phyloP scores from a whole-genome alignment of 257 asterid genomes.

The Mitragyna speciosa region DNA sequence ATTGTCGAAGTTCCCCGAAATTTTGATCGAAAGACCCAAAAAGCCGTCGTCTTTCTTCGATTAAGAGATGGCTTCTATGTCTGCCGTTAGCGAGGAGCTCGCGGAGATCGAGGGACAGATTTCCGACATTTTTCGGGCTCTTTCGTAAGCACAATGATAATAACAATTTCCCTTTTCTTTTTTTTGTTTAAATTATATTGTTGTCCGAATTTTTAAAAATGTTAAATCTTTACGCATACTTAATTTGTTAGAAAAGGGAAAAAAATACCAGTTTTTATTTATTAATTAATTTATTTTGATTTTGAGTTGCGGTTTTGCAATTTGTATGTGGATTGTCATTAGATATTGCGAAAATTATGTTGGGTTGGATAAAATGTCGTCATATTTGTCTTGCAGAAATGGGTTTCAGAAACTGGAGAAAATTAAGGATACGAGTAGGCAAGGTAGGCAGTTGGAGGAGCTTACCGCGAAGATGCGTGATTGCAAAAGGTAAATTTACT shows the following conservation, averaged over 20 bases:
- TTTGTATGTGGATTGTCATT: background rate
- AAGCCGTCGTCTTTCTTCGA: background rate
- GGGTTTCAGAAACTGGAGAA: constrained; percentile 98
- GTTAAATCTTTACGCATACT: too few species aligned
- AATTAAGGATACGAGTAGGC: constrained; percentile 85
- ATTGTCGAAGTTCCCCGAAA: constrained; percentile 17
- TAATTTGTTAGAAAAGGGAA: background rate
- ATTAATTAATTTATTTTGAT: too few species aligned
- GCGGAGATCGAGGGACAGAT: constrained; percentile 94
- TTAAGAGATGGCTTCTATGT: constrained; percentile 45
- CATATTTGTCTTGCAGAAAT: constrained; percentile 51
- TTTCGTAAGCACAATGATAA: constrained; percentile 57
- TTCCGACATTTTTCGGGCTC: constrained; percentile 82
- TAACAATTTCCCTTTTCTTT: background rate
- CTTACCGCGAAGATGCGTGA: constrained; percentile 96
- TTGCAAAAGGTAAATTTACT: constrained; percentile 70
- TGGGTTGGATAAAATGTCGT: background rate
- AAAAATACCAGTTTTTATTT: background rate
- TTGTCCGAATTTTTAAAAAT: too few species aligned
- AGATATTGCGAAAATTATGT: too few species aligned
- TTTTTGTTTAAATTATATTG: too few species aligned
- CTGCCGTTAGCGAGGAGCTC: constrained; percentile 74
- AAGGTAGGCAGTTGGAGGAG: constrained; percentile 95
- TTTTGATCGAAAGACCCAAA: background rate
- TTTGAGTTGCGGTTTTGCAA: constrained; percentile 4